Conservation (phyloP, 352 stramenopile species). For the Pythium sukuiense region DNA sequence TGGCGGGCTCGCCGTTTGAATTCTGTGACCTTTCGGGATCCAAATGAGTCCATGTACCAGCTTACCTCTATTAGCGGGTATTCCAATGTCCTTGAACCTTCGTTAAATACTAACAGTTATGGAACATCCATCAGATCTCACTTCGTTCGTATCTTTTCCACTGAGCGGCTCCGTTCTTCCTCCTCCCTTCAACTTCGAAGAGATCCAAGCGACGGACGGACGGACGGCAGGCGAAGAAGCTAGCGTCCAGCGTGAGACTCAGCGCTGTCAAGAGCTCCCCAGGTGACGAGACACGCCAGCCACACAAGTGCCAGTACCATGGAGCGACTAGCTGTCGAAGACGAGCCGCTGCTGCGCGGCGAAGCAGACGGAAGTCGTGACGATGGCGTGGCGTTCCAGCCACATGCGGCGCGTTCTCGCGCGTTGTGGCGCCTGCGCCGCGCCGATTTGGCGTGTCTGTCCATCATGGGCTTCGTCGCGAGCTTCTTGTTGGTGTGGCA, state of each 20-base stretch:
- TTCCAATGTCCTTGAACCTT: background rate
- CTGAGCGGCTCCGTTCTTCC: background rate
- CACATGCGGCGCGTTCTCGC: background rate
- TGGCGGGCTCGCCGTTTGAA: constrained; percentile 1
- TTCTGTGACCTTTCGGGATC: background rate
- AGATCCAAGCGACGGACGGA: background rate
- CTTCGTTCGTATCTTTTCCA: background rate
- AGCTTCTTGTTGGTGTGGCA: constrained; percentile 52
- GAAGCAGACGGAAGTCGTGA: background rate
- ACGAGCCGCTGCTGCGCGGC: constrained; percentile 5
- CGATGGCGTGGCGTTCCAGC: background rate
- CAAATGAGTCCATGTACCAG: background rate
- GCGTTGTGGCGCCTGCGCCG: constrained; percentile 35
- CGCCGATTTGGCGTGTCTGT: constrained; percentile 50
- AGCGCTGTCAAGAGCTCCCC: background rate
- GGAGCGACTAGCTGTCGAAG: constrained; percentile 1
- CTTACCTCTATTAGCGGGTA: background rate
- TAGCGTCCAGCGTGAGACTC: background rate
- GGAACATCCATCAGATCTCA: background rate
- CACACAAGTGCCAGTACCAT: background rate
- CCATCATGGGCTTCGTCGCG: constrained; percentile 44
- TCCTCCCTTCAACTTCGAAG: background rate
- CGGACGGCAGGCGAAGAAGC: background rate
- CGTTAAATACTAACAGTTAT: background rate
- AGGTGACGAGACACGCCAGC: background rate